A percentile compares a stretch with the other conserved stretches of the same genome.
phyloP scores from a whole-genome alignment of 2,329 filamentous ascomycete species.

The Pseudogymnoascus sp. region DNA sequence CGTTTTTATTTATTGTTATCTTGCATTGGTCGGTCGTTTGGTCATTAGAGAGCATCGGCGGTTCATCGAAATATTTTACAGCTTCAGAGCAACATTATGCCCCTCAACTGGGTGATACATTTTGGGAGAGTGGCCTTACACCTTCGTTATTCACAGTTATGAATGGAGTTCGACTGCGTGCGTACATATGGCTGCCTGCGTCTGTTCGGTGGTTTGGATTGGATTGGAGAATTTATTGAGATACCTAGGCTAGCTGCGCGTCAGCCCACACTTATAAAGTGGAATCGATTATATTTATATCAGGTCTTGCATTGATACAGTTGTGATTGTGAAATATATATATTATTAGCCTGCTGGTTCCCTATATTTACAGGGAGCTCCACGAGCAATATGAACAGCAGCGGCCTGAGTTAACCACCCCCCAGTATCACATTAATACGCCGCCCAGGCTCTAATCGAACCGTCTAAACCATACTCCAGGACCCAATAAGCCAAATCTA shows the following conservation, averaged over 20 bases:
- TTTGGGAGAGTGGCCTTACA: not conserved
- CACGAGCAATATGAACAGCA: not conserved
- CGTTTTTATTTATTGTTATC: not conserved
- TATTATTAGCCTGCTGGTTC: not conserved
- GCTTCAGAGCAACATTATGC: constrained; percentile 1
- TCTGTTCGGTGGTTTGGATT: not conserved
- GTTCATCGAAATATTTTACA: constrained; percentile 6
- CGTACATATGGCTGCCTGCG: constrained; percentile 8
- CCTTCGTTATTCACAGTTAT: not conserved
- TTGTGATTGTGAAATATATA: not conserved
- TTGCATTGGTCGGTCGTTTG: constrained; percentile 3
- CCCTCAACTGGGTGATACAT: constrained; percentile 7
- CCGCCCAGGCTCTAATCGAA: not conserved
- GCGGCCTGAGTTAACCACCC: not conserved
- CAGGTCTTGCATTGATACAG: not conserved
- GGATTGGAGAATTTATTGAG: constrained; percentile 5
- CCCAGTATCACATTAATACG: not conserved
- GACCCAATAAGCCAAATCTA: not conserved
- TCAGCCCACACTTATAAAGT: not conserved
- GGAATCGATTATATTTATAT: constrained; percentile 1
- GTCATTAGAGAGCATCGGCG: constrained; percentile 3
- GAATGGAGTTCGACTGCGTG: constrained; percentile 3
- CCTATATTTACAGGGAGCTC: not conserved
- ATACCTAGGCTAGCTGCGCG: constrained; percentile 4
- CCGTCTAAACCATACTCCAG: constrained; percentile 1